Evolutionary conservation across 2,329 filamentous ascomycete genomes (phyloP), one percentile per base, ranked within the genome.

Genomic region (Calycina marina): DNA sequence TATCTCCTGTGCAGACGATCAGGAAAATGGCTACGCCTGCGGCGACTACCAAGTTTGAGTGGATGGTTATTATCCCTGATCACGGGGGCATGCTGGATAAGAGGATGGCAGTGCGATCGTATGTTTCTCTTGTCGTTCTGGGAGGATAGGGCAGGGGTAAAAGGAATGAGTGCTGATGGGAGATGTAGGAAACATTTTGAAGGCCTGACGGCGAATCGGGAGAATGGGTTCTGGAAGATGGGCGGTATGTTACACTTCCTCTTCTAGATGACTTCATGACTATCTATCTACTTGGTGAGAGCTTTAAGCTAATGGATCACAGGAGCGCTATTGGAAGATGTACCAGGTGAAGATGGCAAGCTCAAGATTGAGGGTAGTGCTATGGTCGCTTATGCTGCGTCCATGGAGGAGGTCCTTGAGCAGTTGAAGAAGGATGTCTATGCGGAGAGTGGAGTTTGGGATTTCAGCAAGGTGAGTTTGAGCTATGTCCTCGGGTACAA

Each of bases 391-490:
- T 55, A 69, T 17, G 83, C 35, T 6, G 67, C 71, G 40, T 74
- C 66, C 6, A 72, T 67, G 46, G 77, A 85, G 41, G 77, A 84
- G 52, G 70, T 82, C 2, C 52, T 77, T 25, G 67, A 77, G 45
- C 50, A 67, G 31, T 53, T 93, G 28, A 69, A 68, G 54, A 64
- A 69, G 30, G 85, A 93, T 58, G 60, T 85, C 6, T 93, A 93
- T 57, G 62, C 65, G 6, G 65, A 58, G 38, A 63, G 56, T 26
- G 81, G 75, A 0, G 84, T 92, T 6, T 93, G 85, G 85, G 82
- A 93, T 60, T 51, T 79, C 37, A 68, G 75, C 20, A 79, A 79
- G 46, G 71, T 71, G 34, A 33, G 44, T 38, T 27, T 14, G n/a
- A n/a, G n/a, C n/a, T n/a, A n/a, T n/a, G n/a, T n/a, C n/a, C n/a